phyloP scores from a whole-genome alignment of 2,329 filamentous ascomycete genomes.

The Cladosporium sp. region DNA sequence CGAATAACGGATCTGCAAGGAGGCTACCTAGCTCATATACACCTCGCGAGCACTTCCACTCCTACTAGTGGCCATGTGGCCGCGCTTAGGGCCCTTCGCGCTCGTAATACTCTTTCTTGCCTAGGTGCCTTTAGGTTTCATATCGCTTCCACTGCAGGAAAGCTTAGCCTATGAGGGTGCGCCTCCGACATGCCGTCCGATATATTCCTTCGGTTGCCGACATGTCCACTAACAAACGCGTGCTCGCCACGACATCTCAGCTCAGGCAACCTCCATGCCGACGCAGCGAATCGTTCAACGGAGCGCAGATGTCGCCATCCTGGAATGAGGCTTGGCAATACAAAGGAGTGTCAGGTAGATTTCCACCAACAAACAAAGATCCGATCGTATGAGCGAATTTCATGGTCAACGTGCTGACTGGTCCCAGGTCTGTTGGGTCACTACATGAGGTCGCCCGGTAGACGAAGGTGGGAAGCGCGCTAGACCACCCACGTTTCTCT shows the following conservation, averaged over 20 bases:
- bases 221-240: neutral
- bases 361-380: neutral
- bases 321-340: neutral
- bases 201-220: neutral
- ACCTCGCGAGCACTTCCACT: neutral
- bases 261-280: neutral
- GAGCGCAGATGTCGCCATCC: neutral
- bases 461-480: neutral
- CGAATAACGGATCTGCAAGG: neutral
- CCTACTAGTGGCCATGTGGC: neutral
- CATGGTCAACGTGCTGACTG: neutral
- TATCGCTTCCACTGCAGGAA: conserved; percentile 11
- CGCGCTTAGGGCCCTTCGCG: neutral
- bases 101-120: neutral
- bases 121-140: conserved; percentile 5
- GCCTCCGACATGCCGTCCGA: neutral
- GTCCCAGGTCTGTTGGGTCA: neutral
- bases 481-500: neutral
- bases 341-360: neutral
- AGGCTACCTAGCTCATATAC: neutral
- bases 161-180: neutral
- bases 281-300: neutral
- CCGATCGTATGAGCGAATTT: neutral
- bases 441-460: conserved; percentile 3
- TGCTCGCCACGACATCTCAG: neutral